phyloP scores from a whole-genome alignment of 192 early-diverging fungal genomes.

The Backusella parvicylindrica region DNA sequence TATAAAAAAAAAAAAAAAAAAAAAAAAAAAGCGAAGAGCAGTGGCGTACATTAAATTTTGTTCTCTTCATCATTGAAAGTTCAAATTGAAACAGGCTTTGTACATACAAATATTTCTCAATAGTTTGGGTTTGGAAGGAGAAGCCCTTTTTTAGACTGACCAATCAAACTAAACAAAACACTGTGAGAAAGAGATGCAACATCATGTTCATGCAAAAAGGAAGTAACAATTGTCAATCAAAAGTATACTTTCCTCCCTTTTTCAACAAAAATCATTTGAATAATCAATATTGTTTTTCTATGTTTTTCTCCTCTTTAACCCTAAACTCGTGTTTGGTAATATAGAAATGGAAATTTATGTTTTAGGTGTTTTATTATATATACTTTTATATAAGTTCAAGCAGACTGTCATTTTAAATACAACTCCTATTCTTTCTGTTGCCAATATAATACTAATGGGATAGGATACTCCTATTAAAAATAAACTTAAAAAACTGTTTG shows the following conservation, averaged over 20 bases:
- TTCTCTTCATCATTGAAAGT: too few relatives aligned
- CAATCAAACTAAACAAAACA: neutral
- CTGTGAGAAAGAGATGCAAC: too few relatives aligned
- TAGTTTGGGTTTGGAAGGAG: too few relatives aligned
- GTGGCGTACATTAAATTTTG: neutral
- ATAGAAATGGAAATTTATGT: neutral
- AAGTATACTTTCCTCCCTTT: too few relatives aligned
- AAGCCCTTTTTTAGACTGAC: neutral
- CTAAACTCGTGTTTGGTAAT: neutral
- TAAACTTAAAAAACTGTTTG: neutral
- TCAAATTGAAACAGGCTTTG: neutral
- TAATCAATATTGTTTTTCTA: too few relatives aligned
- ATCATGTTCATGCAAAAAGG: neutral
- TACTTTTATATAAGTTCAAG: neutral
- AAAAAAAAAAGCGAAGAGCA: too few relatives aligned
- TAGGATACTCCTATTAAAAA: neutral
- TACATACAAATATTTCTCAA: neutral
- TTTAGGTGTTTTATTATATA: neutral
- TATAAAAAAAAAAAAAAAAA: neutral
- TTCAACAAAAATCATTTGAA: too few relatives aligned
- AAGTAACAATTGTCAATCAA: too few relatives aligned
- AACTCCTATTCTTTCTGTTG: neutral
- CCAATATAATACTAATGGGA: neutral
- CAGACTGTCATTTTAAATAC: constrained; percentile 9
- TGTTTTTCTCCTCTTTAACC: neutral